Base-by-base conservation (phyloP, 495 filamentous ascomycete species). In the Aspergillus sparsus region DNA sequence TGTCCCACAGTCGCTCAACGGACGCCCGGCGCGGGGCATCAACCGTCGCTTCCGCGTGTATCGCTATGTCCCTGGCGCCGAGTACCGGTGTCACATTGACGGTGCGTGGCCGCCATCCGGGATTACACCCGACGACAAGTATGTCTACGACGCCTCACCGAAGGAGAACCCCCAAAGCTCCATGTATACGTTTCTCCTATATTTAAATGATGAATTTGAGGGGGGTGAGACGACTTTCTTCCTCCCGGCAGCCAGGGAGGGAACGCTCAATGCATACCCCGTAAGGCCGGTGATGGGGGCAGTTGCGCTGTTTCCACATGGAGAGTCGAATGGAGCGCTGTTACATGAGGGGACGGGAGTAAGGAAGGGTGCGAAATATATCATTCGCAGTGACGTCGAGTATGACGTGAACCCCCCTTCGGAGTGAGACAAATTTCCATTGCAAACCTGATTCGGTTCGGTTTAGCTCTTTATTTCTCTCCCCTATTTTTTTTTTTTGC, bases 141-240 rank as follows among this genome's bases (percentile, higher is more conserved):
- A 76, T 35, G 66, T 76, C 5, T 76, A 76, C 55, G 73, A 76
- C 51, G 62, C 73, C 2, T 76, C 73, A 15, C 73, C 73, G 0
- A 65, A 68, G 57, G 70, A 70, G 3, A 68, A 70, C 6, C 66
- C 53, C 59, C 73, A 76, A 56, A 74, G 71, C 56, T 76, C 73
- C 10, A 73, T 76, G 73, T 76, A 76, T 33, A 76, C 73, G 13
- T 76, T 76, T 51, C 57, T 76, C n/a, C 53, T 76, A 0, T 76
- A 76, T 53, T 62, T 76, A 15, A 76, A 76, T 32, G 73, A 76
- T 53, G 73, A 76, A 58, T 76, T 76, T 27, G 73, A 76, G 64
- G 73, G 73, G 18, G 73, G 73, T 6, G 73, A 76, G 63, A 76
- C 73, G 10, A 76, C 73, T 0, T 76, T 76, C 57, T 76, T 76